Evolutionary conservation across 139 green algal species (phyloP).

Genomic region (Bryopsis sp.): DNA sequence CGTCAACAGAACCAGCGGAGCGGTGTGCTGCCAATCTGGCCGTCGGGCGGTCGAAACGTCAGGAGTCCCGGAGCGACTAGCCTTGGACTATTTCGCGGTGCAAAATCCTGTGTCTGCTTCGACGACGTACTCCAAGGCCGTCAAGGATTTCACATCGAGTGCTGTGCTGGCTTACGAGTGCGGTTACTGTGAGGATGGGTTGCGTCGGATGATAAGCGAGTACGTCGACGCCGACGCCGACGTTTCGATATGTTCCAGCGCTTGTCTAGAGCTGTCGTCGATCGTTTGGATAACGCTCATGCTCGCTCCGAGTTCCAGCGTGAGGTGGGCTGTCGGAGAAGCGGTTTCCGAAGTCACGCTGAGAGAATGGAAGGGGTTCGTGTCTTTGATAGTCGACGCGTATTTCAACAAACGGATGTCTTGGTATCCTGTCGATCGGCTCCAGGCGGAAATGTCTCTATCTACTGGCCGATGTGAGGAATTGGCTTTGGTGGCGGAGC

Average conservation of each 20-base stretch:
- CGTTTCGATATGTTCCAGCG: too few species aligned
- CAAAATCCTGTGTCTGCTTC: neutral
- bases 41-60: too few species aligned
- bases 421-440: constrained; percentile 16
- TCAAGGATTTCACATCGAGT: neutral
- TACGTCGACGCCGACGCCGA: neutral
- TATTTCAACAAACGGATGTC: constrained; percentile 17
- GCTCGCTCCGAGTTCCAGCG: neutral
- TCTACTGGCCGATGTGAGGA: neutral
- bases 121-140: constrained; percentile 11
- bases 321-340: constrained; percentile 2
- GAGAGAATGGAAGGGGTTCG: constrained; percentile 9
- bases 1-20: too few species aligned
- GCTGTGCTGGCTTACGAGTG: constrained; percentile 18
- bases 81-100: neutral
- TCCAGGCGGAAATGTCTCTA: constrained; percentile 6
- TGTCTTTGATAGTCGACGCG: constrained; percentile 10
- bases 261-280: constrained; percentile 8
- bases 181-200: neutral
- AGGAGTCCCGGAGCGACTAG: neutral
- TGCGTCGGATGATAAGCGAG: neutral
- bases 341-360: constrained; percentile 1
- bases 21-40: too few species aligned
- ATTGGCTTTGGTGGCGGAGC: constrained; percentile 2
- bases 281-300: constrained; percentile 17